Evolutionary conservation across 1,284 basidiomycete species (phyloP), one percentile per base, ranked within the genome.

Genomic region (Sanguinoderma infundibulare): DNA sequence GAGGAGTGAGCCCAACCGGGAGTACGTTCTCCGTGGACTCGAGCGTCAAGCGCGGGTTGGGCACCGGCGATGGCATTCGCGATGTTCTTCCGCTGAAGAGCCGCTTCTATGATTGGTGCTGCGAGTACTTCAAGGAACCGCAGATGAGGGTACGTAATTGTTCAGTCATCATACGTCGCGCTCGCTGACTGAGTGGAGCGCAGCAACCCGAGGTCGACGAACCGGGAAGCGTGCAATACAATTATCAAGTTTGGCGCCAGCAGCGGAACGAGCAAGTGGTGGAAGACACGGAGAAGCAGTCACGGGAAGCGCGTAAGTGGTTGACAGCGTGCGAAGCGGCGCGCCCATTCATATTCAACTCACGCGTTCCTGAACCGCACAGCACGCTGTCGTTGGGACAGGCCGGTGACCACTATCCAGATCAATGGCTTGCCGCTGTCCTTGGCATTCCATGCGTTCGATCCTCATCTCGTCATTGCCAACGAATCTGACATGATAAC

Each of bases 111-210:
- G 96, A 98, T 72, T 98, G 95, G 94, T 96, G 95, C 63, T 89
- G 90, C 70, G 96, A 98, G 73, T 98, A 98, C 75, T 99, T 98
- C 80, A 96, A 94, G 65, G 96, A 98, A 76, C 96, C 97, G 4
- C 97, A 98, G 76, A 98, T 98, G 96, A 90, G 94, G 80, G 94
- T 95, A 70, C 69, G 89, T 78, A 8, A 4, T 38, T 44, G 55
- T 22, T 38, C 22, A 49, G 39, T 65, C 36, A 15, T 26, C 58
- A 40, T 51, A 46, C 59, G 46, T 62, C 51, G 57, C 53, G 17
- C 55, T 6, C 35, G 39, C 57, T 62, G 22, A 62, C 30, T 28
- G 39, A 22, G 55, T 35, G 44, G 57, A 28, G 20, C 46, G 38
- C 51, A 95, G 93, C 91, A 96, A 84, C 88, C 94, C 20, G 97